Percentiles rank a stretch among this genome's conserved stretches.
Evolutionary conservation across 768 basidiomycete genomes (phyloP).

Genomic region (Suillus lakei): DNA sequence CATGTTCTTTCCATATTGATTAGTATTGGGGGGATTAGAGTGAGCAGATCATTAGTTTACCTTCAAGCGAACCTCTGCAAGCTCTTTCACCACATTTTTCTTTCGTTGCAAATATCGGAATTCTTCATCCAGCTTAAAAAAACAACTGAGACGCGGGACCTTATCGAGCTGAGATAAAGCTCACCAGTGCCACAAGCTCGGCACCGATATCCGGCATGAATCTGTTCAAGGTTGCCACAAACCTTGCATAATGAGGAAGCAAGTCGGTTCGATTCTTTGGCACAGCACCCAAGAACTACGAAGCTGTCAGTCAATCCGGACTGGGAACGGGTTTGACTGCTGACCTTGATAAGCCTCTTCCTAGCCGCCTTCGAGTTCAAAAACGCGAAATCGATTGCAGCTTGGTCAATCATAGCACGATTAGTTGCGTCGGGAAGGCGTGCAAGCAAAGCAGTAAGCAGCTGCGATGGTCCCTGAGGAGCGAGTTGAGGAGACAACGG

Average conservation of each 20-base stretch:
- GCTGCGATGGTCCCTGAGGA: slow-evolving; percentile 90
- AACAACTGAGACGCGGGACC: slow-evolving; percentile 9
- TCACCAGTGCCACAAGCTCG: slow-evolving; percentile 80
- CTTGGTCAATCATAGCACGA: slow-evolving; percentile 86
- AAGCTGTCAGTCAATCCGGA: neutral
- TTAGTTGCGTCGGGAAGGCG: slow-evolving; percentile 96
- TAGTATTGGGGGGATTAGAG: slow-evolving; percentile 6
- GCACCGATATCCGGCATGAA: slow-evolving; percentile 95
- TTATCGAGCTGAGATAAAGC: slow-evolving; percentile 32
- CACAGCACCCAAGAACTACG: slow-evolving; percentile 78
- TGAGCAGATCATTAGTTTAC: slow-evolving; percentile 41
- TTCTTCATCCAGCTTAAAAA: slow-evolving; percentile 89
- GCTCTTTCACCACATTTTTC: slow-evolving; percentile 90
- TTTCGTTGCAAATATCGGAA: slow-evolving; percentile 95
- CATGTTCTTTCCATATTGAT: slow-evolving; percentile 66
- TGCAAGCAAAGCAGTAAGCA: slow-evolving; percentile 87
- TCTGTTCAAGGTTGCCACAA: slow-evolving; percentile 84
- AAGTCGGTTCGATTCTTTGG: slow-evolving; percentile 90
- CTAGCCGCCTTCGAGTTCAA: slow-evolving; percentile 96
- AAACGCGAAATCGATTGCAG: slow-evolving; percentile 94
- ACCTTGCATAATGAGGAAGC: slow-evolving; percentile 89
- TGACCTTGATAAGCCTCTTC: slow-evolving; percentile 86
- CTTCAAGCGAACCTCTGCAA: slow-evolving; percentile 85
- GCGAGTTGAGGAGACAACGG: slow-evolving; percentile 72
- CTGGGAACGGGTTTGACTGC: slow-evolving; percentile 5